A percentile compares a stretch with the other conserved stretches of the same genome.
These are phyloP conservation scores for Microascus cirrosus DNA, from an alignment of 2,329 filamentous ascomycete species.

Conservation along the genomic window DNA sequence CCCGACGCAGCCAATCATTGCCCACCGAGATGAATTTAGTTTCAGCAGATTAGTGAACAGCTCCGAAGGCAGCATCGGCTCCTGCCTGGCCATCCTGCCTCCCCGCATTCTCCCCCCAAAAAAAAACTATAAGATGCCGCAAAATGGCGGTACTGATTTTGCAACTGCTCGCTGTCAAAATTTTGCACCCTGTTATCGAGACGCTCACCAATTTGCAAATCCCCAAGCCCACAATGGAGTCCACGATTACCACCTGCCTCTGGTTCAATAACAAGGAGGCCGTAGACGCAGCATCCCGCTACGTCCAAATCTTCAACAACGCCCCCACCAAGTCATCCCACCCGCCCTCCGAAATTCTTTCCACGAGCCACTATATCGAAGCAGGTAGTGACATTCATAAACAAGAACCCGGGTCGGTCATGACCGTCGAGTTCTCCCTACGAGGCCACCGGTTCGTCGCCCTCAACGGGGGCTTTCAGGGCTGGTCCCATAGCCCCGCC, in stretches of 20 bases:
- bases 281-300: constrained; percentile 27
- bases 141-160: too few species aligned
- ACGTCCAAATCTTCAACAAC: constrained; percentile 24
- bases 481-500: constrained; percentile 26
- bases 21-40: not conserved
- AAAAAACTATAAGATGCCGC: too few species aligned
- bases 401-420: constrained; percentile 17
- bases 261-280: constrained; percentile 28
- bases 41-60: not conserved
- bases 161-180: too few species aligned
- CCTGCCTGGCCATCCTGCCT: not conserved
- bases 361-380: constrained; percentile 17
- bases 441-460: constrained; percentile 25
- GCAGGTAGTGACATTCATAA: constrained; percentile 18
- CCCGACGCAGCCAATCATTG: not conserved
- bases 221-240: not conserved
- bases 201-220: not conserved
- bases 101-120: too few species aligned
- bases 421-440: constrained; percentile 25
- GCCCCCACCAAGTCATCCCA: constrained; percentile 10
- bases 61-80: not conserved
- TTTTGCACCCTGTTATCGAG: not conserved
- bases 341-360: constrained; percentile 17
- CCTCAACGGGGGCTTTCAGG: constrained; percentile 28
- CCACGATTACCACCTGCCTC: constrained; percentile 19